A percentile compares a stretch with the other conserved stretches of the same genome.
phyloP scores from a whole-genome alignment of 805 yeast genomes.

The Wickerhamomyces silvicola region DNA sequence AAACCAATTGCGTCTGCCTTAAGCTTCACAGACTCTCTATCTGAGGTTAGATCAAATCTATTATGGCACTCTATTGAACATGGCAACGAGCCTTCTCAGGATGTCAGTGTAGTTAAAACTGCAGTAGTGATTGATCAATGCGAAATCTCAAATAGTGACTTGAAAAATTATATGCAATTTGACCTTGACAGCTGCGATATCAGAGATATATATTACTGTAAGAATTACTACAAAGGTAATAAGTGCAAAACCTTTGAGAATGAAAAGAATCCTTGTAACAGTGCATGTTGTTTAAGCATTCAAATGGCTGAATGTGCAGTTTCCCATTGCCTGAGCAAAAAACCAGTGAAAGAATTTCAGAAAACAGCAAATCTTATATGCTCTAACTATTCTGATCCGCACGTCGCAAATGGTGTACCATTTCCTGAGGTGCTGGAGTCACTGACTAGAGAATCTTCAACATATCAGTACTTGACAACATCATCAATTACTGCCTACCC shows the following conservation, averaged over 20 bases:
- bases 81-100: background rate
- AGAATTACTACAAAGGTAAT: conserved; percentile 12
- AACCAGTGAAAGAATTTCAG: conserved; percentile 11
- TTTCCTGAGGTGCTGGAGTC: conserved; percentile 11
- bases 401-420: conserved; percentile 10
- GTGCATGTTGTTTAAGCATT: conserved; percentile 21
- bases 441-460: background rate
- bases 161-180: conserved; percentile 11
- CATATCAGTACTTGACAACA: too few species aligned
- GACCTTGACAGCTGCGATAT: conserved; percentile 21
- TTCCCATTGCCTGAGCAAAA: conserved; percentile 13
- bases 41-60: conserved; percentile 11
- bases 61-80: conserved; percentile 8
- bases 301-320: conserved; percentile 20
- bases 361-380: conserved; percentile 17
- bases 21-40: conserved; percentile 7
- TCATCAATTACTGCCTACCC: too few species aligned
- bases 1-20: conserved; percentile 10
- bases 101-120: conserved; percentile 1
- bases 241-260: conserved; percentile 9
- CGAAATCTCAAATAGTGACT: conserved; percentile 10
- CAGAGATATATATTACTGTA: conserved; percentile 17
- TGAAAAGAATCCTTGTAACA: conserved; percentile 16
- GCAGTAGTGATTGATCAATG: conserved; percentile 17
- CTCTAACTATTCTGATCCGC: conserved; percentile 19